Conservation (phyloP, 1,284 basidiomycete genomes). For the Ustilago tritici region DNA sequence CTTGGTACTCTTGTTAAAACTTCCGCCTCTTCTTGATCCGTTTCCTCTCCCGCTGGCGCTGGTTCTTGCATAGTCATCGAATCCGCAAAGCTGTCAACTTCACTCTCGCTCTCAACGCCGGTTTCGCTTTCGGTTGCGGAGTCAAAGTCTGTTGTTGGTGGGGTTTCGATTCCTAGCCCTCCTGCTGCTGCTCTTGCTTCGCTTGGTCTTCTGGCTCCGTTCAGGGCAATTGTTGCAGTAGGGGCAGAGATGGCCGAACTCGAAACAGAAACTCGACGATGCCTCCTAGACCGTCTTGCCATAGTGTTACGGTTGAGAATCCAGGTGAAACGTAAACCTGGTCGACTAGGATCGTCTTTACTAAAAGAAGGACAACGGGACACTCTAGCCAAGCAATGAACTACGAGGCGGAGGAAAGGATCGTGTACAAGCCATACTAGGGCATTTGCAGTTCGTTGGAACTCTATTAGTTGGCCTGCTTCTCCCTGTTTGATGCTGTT, state of each 20-base stretch:
- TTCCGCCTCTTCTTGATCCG: constrained; percentile 40
- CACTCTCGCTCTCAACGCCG: constrained; percentile 32
- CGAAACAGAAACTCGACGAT: constrained; percentile 27
- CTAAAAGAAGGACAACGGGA: constrained; percentile 56
- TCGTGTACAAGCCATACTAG: constrained; percentile 60
- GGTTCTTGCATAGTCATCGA: background rate
- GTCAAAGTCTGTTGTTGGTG: constrained; percentile 54
- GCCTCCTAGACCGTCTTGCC: constrained; percentile 31
- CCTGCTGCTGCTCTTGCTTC: background rate
- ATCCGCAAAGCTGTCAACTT: constrained; percentile 7
- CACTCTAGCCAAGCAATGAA: constrained; percentile 63
- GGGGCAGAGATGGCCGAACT: constrained; percentile 9
- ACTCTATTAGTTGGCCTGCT: constrained; percentile 38
- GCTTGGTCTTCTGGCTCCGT: background rate
- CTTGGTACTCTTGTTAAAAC: constrained; percentile 31
- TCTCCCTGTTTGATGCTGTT: background rate
- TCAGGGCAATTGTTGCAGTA: background rate
- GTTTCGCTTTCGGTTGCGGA: constrained; percentile 41
- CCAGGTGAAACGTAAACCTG: constrained; percentile 49
- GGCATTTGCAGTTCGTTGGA: constrained; percentile 56
- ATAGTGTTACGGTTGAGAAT: constrained; percentile 60
- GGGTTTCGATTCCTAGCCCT: constrained; percentile 32
- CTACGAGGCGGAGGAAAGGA: constrained; percentile 53
- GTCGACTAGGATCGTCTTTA: constrained; percentile 40
- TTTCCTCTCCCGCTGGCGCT: constrained; percentile 19